Conservation (phyloP, 352 stramenopile genomes). For the Phytophthora aleatoria region DNA sequence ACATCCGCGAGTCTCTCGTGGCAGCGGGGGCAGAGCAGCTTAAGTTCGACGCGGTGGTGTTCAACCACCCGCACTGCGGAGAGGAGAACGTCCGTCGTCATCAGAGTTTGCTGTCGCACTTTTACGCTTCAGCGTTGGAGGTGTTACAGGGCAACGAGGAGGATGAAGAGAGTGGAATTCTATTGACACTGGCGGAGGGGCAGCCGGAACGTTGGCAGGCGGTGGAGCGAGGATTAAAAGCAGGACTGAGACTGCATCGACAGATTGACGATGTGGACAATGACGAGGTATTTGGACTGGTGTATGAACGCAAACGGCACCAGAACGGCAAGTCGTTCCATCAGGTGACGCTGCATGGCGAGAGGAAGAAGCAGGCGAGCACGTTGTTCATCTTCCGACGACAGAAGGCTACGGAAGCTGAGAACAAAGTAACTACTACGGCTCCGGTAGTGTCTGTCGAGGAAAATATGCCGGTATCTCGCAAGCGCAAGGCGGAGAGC, state of each 20-base stretch:
- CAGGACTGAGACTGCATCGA: slow-evolving; percentile 51
- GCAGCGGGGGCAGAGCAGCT: slow-evolving; percentile 13
- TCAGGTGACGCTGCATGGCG: slow-evolving; percentile 69
- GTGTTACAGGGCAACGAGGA: slow-evolving; percentile 35
- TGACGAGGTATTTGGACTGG: slow-evolving; percentile 36
- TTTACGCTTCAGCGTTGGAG: slow-evolving; percentile 77
- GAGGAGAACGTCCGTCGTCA: slow-evolving; percentile 90
- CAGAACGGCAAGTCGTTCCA: slow-evolving; percentile 90
- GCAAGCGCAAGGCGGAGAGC: slow-evolving; percentile 49
- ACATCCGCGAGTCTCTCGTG: slow-evolving; percentile 48
- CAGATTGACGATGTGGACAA: slow-evolving; percentile 57
- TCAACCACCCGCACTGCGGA: slow-evolving; percentile 94
- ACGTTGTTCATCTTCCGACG: slow-evolving; percentile 66
- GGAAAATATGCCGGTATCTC: slow-evolving; percentile 8
- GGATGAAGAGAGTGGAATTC: slow-evolving; percentile 35
- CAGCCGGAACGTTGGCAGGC: slow-evolving; percentile 84
- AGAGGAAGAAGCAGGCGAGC: slow-evolving; percentile 68
- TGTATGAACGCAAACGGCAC: slow-evolving; percentile 86
- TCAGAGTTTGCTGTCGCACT: slow-evolving; percentile 90
- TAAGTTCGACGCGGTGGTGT: slow-evolving; percentile 86
- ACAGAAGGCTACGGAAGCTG: not conserved
- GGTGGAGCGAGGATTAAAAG: slow-evolving; percentile 44
- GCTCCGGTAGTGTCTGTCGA: not conserved
- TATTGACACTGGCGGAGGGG: slow-evolving; percentile 74
- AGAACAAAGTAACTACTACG: not conserved